A percentile compares a stretch with the other conserved stretches of the same genome.
Conservation (phyloP, 305 asterid genomes). For the Euphrasia arctica region DNA sequence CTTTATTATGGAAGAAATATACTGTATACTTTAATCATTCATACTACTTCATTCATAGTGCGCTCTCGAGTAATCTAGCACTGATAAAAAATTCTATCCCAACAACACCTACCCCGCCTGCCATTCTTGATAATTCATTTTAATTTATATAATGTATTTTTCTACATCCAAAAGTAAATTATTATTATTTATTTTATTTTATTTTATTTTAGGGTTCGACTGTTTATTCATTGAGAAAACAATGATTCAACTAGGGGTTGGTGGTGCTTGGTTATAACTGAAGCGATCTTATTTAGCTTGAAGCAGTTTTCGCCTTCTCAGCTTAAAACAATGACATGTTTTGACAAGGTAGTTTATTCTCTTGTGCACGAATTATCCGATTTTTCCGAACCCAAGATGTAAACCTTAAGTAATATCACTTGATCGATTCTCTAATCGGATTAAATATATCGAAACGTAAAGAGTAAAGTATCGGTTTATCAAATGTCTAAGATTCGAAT, state of each 20-base stretch:
- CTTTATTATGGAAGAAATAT: too few species aligned
- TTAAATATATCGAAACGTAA: too few species aligned
- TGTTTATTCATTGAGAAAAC: not conserved
- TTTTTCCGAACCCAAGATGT: too few species aligned
- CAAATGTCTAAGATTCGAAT: not conserved
- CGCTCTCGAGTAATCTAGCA: constrained; percentile 16
- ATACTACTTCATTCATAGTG: constrained; percentile 12
- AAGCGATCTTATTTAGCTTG: not conserved
- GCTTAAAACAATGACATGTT: not conserved
- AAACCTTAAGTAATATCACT: too few species aligned
- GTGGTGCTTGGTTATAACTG: constrained; percentile 14
- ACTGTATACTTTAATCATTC: constrained; percentile 5
- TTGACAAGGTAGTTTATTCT: not conserved
- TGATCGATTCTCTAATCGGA: not conserved
- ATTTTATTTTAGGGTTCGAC: too few species aligned
- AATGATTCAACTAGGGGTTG: constrained; percentile 10
- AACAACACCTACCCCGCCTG: constrained; percentile 13
- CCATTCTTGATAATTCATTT: not conserved
- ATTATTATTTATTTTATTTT: too few species aligned
- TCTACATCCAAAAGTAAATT: too few species aligned
- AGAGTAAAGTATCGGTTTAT: too few species aligned
- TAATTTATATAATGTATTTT: constrained; percentile 1
- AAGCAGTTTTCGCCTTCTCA: not conserved
- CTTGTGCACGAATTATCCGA: too few species aligned
- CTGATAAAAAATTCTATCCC: constrained; percentile 3